These are phyloP conservation scores for Poa annua DNA, from an alignment of 176 grass and related monocot species.

Conservation along the genomic window DNA sequence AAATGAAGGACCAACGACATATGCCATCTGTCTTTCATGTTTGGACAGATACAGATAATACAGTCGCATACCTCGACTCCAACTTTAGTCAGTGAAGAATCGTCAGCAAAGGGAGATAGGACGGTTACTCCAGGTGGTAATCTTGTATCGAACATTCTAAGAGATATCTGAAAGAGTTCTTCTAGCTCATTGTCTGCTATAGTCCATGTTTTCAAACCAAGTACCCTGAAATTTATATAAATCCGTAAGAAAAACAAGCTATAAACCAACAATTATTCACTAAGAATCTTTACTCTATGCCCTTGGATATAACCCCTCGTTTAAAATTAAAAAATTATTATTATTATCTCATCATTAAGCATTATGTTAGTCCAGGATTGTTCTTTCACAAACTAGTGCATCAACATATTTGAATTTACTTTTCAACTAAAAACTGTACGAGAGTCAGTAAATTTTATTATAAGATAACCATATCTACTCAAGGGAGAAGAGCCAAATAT, in stretches of 20 bases:
- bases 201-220: constrained; percentile 73
- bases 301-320: not conserved
- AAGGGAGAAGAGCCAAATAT: not conserved
- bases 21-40: not conserved
- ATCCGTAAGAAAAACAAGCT: constrained; percentile 12
- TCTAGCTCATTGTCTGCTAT: constrained; percentile 62
- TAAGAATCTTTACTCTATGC: not conserved
- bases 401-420: not conserved
- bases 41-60: not conserved
- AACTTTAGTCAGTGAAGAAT: constrained; percentile 79
- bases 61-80: constrained; percentile 64
- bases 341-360: constrained; percentile 25
- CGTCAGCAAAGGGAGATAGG: constrained; percentile 80
- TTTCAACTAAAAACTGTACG: constrained; percentile 4
- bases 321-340: constrained; percentile 13
- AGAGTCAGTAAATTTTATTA: not conserved
- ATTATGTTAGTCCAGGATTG: constrained; percentile 5
- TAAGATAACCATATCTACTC: not conserved
- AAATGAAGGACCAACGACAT: constrained; percentile 11
- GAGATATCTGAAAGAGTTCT: constrained; percentile 71
- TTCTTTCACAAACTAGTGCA: constrained; percentile 7
- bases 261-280: not conserved
- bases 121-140: constrained; percentile 85
- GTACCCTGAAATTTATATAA: constrained; percentile 66
- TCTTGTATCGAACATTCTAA: constrained; percentile 94